Evolutionary conservation across 257 asterid species (phyloP).

Genomic region (Solanum piurae): DNA sequence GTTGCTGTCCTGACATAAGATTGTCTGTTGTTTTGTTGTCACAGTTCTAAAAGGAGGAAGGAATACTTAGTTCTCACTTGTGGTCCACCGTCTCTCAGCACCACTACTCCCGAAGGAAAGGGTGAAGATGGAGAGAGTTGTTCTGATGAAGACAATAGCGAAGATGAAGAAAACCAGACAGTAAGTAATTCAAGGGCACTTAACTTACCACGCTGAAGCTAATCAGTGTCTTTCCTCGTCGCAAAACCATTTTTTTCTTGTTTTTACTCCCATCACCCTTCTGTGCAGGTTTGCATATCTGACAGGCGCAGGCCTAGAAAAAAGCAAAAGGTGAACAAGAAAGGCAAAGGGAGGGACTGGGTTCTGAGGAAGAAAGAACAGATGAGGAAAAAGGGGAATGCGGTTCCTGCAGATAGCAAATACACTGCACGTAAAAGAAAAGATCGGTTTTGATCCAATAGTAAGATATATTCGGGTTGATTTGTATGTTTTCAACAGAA

Average conservation of each 20-base stretch:
- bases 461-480: background rate
- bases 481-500: background rate
- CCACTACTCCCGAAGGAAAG: conserved; percentile 45
- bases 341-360: conserved; percentile 73
- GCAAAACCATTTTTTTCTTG: background rate
- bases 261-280: background rate
- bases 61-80: conserved; percentile 90
- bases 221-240: background rate
- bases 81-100: conserved; percentile 66
- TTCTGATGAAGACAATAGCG: conserved; percentile 65
- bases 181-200: conserved; percentile 26
- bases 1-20: background rate
- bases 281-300: conserved; percentile 51
- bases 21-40: background rate
- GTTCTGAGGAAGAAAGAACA: conserved; percentile 67
- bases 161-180: conserved; percentile 57
- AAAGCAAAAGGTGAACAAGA: conserved; percentile 71
- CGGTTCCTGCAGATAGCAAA: conserved; percentile 62
- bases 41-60: conserved; percentile 79
- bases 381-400: conserved; percentile 65
- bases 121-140: conserved; percentile 69
- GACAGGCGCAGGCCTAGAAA: conserved; percentile 77
- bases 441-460: conserved; percentile 42
- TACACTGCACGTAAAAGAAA: conserved; percentile 90
- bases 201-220: background rate